Percentiles rank a stretch among this genome's conserved stretches.
Evolutionary conservation across 345 rosid genomes (phyloP).

Genomic region (Cardamine resedifolia): DNA sequence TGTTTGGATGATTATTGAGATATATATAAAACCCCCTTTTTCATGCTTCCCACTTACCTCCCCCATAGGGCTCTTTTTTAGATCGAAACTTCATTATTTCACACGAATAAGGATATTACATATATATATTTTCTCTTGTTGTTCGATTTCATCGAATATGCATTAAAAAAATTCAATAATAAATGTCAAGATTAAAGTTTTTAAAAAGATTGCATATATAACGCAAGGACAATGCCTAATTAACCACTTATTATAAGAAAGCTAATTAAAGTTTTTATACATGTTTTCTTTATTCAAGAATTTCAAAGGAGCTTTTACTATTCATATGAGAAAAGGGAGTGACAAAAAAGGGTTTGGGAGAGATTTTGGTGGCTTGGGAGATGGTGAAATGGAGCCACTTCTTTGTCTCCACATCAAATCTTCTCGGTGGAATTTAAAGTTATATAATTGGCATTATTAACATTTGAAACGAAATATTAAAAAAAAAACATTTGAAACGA

Average conservation of each 20-base stretch:
- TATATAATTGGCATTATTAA: slow-evolving; percentile 15
- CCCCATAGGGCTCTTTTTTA: slow-evolving; percentile 13
- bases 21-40: slow-evolving; percentile 25
- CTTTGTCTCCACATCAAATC: slow-evolving; percentile 36
- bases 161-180: neutral
- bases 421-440: slow-evolving; percentile 38
- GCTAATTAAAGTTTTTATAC: neutral
- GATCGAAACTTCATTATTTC: neutral
- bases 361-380: slow-evolving; percentile 51
- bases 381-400: slow-evolving; percentile 46
- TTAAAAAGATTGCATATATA: neutral
- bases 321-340: slow-evolving; percentile 20
- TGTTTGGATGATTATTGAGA: slow-evolving; percentile 70
- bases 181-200: neutral
- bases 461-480: slow-evolving; percentile 18
- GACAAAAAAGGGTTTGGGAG: slow-evolving; percentile 44
- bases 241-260: neutral
- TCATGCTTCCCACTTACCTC: slow-evolving; percentile 40
- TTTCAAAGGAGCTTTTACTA: neutral
- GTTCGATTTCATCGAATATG: neutral
- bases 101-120: neutral
- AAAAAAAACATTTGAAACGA: slow-evolving; percentile 12
- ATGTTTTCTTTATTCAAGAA: neutral
- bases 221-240: neutral
- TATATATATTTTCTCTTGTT: neutral